Conservation (phyloP, 1,284 basidiomycete genomes). For the Malassezia globosa region DNA sequence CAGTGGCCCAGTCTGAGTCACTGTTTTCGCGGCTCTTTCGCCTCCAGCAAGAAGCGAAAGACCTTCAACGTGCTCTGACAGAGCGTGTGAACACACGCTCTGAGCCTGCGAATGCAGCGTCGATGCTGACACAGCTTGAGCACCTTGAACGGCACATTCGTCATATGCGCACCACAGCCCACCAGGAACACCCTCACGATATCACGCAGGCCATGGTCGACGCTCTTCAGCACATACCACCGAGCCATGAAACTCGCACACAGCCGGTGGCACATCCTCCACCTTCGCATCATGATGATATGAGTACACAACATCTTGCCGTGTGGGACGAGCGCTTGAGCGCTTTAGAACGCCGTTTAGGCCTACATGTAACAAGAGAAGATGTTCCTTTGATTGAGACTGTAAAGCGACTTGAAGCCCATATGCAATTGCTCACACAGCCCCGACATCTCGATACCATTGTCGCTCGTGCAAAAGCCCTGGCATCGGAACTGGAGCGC, state of each 20-base stretch:
- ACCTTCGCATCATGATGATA: too few relatives aligned
- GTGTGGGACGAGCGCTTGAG: conserved; percentile 15
- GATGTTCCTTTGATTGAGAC: conserved; percentile 65
- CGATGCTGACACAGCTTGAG: conserved; percentile 2
- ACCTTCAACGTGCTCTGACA: not conserved
- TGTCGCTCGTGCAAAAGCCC: conserved; percentile 78
- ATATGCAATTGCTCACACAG: conserved; percentile 77
- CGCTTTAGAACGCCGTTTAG: conserved; percentile 24
- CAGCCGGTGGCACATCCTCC: not conserved
- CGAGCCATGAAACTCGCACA: not conserved
- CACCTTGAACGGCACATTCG: not conserved
- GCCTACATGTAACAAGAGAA: conserved; percentile 20
- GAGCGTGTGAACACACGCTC: not conserved
- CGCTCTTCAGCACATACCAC: not conserved
- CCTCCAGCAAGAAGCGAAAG: conserved; percentile 6
- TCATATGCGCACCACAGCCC: not conserved
- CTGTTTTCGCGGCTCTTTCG: conserved; percentile 4
- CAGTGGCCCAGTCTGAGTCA: not conserved
- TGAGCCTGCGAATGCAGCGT: not conserved
- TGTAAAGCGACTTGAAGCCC: conserved; percentile 68
- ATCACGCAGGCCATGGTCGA: conserved; percentile 2
- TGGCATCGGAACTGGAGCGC: conserved; percentile 83
- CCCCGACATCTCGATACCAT: conserved; percentile 95
- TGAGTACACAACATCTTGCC: not conserved
- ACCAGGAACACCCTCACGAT: not conserved